phyloP scores from a whole-genome alignment of 192 early-diverging fungal genomes.

The Podila clonocystis region DNA sequence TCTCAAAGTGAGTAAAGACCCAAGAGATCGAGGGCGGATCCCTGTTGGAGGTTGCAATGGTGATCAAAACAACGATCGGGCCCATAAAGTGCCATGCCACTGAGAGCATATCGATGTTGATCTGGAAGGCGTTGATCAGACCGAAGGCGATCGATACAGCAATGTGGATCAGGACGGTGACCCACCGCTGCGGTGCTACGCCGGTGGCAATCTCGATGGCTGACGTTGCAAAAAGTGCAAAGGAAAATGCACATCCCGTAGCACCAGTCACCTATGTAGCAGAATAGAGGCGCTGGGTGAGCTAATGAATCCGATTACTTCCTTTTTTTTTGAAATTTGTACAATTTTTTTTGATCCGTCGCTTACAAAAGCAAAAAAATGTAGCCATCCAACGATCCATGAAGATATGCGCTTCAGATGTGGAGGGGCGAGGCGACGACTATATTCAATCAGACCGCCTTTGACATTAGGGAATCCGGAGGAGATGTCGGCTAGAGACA shows the following conservation, averaged over 20 bases:
- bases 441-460: constrained; percentile 36
- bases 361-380: constrained; percentile 39
- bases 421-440: constrained; percentile 28
- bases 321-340: background rate
- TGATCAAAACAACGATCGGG: constrained; percentile 25
- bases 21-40: constrained; percentile 25
- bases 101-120: constrained; percentile 25
- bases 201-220: constrained; percentile 27
- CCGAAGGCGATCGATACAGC: constrained; percentile 21
- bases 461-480: constrained; percentile 38
- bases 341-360: background rate
- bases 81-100: constrained; percentile 29
- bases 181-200: constrained; percentile 1
- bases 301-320: no score
- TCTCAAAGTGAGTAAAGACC: constrained; percentile 53
- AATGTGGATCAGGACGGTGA: constrained; percentile 30
- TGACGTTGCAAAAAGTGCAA: constrained; percentile 18
- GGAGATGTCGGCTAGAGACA: constrained; percentile 35
- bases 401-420: constrained; percentile 13
- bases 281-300: no score
- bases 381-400: constrained; percentile 44
- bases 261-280: constrained; percentile 13
- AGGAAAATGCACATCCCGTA: constrained; percentile 37
- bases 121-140: constrained; percentile 14
- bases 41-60: constrained; percentile 2